Conservation (phyloP, 1,139 yeast genomes). For the Lodderomyces oxycetoniae region DNA sequence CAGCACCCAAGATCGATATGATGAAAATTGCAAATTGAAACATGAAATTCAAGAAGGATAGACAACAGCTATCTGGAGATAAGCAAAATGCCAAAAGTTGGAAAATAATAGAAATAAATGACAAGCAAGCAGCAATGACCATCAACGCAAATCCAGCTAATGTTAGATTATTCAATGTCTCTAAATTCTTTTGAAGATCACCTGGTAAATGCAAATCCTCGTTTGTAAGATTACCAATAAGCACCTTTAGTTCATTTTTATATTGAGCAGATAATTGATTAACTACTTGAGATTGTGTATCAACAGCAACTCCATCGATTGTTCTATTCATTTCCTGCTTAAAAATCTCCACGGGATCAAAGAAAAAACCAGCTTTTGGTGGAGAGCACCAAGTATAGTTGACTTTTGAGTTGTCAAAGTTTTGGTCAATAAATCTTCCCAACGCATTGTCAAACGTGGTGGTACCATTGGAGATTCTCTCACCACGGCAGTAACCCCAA, state of each 20-base stretch:
- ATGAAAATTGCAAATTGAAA: slow-evolving; percentile 31
- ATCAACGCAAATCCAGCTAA: slow-evolving; percentile 27
- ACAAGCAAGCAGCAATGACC: slow-evolving; percentile 25
- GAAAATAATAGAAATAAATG: slow-evolving; percentile 26
- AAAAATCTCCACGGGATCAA: slow-evolving; percentile 51
- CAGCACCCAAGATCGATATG: slow-evolving; percentile 30
- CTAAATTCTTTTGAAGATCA: slow-evolving; percentile 27
- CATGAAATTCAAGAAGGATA: slow-evolving; percentile 38
- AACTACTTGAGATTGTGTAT: slow-evolving; percentile 16
- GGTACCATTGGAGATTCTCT: slow-evolving; percentile 12
- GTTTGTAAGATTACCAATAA: slow-evolving; percentile 27
- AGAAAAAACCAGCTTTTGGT: slow-evolving; percentile 43
- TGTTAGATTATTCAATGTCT: slow-evolving; percentile 25
- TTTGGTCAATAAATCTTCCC: slow-evolving; percentile 11
- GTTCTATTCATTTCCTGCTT: slow-evolving; percentile 32
- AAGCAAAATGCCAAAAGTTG: slow-evolving; percentile 32
- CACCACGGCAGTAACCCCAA: slow-evolving; percentile 75
- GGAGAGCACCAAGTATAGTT: slow-evolving; percentile 53
- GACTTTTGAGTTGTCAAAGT: slow-evolving; percentile 30
- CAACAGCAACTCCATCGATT: slow-evolving; percentile 20
- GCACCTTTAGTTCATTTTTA: slow-evolving; percentile 23
- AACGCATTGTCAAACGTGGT: slow-evolving; percentile 8
- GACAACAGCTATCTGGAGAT: slow-evolving; percentile 35
- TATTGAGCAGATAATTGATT: slow-evolving; percentile 17
- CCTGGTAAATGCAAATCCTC: slow-evolving; percentile 38